Evolutionary conservation across 1,139 yeast genomes (phyloP).

Genomic region (Geotrichum carabidarum): DNA sequence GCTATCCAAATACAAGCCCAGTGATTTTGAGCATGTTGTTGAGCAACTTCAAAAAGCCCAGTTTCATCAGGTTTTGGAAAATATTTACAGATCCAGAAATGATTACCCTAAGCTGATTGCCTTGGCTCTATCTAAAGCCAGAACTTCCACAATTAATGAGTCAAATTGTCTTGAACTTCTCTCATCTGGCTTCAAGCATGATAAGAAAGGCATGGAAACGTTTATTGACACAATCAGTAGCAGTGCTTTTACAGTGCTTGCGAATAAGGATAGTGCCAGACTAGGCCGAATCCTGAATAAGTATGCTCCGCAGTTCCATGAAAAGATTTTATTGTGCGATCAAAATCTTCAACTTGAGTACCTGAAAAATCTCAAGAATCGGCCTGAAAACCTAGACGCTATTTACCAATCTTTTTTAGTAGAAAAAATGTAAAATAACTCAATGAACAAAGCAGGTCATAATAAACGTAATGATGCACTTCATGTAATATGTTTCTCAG

Average conservation of each 20-base stretch:
- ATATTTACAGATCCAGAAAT: conserved; percentile 51
- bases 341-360: conserved; percentile 24
- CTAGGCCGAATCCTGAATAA: conserved; percentile 24
- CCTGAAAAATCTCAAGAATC: conserved; percentile 15
- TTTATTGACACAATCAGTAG: conserved; percentile 23
- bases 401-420: too few species aligned
- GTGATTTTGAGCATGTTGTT: conserved; percentile 43
- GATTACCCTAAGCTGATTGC: conserved; percentile 50
- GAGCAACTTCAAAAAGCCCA: conserved; percentile 50
- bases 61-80: conserved; percentile 55
- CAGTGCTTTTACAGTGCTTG: conserved; percentile 24
- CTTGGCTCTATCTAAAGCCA: too few species aligned
- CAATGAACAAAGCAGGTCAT: too few species aligned
- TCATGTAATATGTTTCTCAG: too few species aligned
- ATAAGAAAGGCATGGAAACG: conserved; percentile 20
- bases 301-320: conserved; percentile 28
- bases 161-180: conserved; percentile 28
- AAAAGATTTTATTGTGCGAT: conserved; percentile 24
- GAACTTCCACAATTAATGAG: conserved; percentile 25
- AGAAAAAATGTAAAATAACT: too few species aligned
- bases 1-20: conserved; percentile 56
- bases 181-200: conserved; percentile 28
- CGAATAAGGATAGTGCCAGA: conserved; percentile 22
- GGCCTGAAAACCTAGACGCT: background rate
- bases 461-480: too few species aligned